Evolutionary conservation across 2,329 filamentous ascomycete genomes (phyloP).

Genomic region (Lecanoromycetidae sp.): DNA sequence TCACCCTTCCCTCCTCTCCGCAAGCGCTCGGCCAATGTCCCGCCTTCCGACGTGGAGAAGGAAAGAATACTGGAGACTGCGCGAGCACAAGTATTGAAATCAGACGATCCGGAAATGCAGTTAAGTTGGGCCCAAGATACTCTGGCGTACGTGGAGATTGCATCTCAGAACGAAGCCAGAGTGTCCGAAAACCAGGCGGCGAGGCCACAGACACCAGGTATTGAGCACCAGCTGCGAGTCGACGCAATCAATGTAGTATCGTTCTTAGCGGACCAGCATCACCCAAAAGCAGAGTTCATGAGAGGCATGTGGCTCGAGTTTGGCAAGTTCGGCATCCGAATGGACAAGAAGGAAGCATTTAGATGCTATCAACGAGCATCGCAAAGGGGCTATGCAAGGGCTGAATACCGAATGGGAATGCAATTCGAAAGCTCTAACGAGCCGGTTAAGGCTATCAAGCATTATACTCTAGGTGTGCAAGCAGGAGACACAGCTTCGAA

Average conservation of each 20-base stretch:
- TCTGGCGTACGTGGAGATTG: conserved; percentile 74
- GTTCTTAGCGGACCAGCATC: conserved; percentile 80
- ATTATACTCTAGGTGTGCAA: conserved; percentile 73
- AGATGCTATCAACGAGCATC: conserved; percentile 74
- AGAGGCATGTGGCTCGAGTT: conserved; percentile 96
- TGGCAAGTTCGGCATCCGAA: conserved; percentile 80
- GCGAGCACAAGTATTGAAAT: conserved; percentile 71
- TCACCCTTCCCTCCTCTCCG: conserved; percentile 82
- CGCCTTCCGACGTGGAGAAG: conserved; percentile 86
- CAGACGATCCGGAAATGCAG: conserved; percentile 92
- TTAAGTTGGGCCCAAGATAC: conserved; percentile 93
- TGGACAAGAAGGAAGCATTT: conserved; percentile 93
- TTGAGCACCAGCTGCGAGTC: conserved; percentile 74
- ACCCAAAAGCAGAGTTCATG: conserved; percentile 90
- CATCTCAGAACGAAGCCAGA: conserved; percentile 62
- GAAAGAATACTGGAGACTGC: conserved; percentile 80
- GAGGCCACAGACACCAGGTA: conserved; percentile 66
- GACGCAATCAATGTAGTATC: conserved; percentile 87
- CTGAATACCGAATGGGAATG: conserved; percentile 97
- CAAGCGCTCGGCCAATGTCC: conserved; percentile 71
- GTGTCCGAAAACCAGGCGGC: conserved; percentile 46
- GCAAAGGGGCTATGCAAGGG: conserved; percentile 71
- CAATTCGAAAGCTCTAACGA: conserved; percentile 94
- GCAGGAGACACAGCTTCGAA: conserved; percentile 78
- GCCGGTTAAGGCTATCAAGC: conserved; percentile 74